phyloP scores from a whole-genome alignment of 2,329 filamentous ascomycete species.

The Ophiocordyceps camponoti-floridani region DNA sequence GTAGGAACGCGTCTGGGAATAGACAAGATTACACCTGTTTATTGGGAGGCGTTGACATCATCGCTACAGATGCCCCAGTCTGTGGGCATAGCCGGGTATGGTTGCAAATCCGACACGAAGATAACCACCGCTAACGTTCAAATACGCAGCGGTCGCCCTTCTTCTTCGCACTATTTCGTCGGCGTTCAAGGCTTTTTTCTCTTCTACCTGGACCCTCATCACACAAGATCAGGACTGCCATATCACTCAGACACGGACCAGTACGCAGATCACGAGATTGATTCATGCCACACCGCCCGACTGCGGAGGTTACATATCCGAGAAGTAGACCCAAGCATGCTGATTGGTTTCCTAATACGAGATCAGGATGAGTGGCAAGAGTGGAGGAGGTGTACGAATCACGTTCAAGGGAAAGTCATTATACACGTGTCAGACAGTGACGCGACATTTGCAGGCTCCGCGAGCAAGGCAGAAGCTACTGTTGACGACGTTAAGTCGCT shows the following conservation, averaged over 20 bases:
- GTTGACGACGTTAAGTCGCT: constrained; percentile 83
- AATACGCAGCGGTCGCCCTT: constrained; percentile 58
- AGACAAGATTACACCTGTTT: constrained; percentile 84
- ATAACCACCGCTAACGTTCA: background rate
- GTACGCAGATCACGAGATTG: constrained; percentile 56
- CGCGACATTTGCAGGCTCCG: constrained; percentile 32
- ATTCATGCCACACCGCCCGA: constrained; percentile 74
- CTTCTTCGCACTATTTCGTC: constrained; percentile 56
- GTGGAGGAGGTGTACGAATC: constrained; percentile 62
- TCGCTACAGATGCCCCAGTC: constrained; percentile 77
- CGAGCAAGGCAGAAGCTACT: constrained; percentile 47
- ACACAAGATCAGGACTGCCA: constrained; percentile 56
- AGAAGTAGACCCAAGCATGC: constrained; percentile 96
- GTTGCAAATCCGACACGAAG: background rate
- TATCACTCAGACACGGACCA: constrained; percentile 36
- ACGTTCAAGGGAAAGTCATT: constrained; percentile 66
- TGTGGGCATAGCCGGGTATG: constrained; percentile 87
- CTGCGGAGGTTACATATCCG: constrained; percentile 66
- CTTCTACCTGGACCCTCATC: constrained; percentile 92
- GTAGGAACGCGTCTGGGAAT: constrained; percentile 82
- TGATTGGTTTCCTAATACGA: constrained; percentile 79
- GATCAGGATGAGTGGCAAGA: constrained; percentile 67
- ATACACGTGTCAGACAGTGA: constrained; percentile 67
- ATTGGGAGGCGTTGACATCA: constrained; percentile 82
- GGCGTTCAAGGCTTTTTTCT: constrained; percentile 52